Evolutionary conservation across 306 rosid species (phyloP).

Genomic region (Vigna mungo): DNA sequence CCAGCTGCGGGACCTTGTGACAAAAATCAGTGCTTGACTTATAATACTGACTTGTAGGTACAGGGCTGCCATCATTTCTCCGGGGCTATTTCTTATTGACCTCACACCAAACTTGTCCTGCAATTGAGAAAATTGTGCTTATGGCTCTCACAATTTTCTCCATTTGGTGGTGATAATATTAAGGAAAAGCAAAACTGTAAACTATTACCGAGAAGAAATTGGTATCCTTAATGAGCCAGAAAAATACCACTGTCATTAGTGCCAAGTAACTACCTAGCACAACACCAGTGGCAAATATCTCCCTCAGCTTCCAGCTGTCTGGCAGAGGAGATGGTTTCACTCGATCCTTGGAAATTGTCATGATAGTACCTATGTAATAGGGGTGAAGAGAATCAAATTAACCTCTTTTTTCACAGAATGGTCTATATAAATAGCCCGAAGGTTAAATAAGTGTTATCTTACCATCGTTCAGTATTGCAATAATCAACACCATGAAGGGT

Average conservation of each 20-base stretch:
- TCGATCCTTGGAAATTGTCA: slow-evolving; percentile 98
- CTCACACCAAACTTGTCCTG: slow-evolving; percentile 72
- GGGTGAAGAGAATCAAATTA: slow-evolving; percentile 37
- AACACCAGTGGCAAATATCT: slow-evolving; percentile 95
- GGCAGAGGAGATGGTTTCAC: slow-evolving; percentile 96
- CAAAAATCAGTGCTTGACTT: slow-evolving; percentile 96
- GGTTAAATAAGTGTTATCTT: slow-evolving; percentile 41
- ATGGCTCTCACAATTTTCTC: slow-evolving; percentile 13
- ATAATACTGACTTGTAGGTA: slow-evolving; percentile 99
- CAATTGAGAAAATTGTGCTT: slow-evolving; percentile 32
- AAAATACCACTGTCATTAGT: slow-evolving; percentile 91
- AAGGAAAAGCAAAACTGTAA: neutral
- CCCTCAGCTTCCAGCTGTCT: slow-evolving; percentile 95
- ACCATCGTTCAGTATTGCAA: slow-evolving; percentile 96
- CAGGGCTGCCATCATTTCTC: slow-evolving; percentile 95
- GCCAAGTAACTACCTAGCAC: slow-evolving; percentile 98
- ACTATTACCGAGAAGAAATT: slow-evolving; percentile 76
- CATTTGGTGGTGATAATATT: neutral
- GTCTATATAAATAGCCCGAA: slow-evolving; percentile 30
- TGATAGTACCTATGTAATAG: slow-evolving; percentile 77
- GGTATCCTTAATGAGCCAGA: slow-evolving; percentile 79
- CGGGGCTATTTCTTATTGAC: slow-evolving; percentile 32
- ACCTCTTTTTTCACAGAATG: slow-evolving; percentile 8
- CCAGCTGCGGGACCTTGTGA: slow-evolving; percentile 98
- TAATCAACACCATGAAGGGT: slow-evolving; percentile 97